Conservation (phyloP, 768 basidiomycete genomes). For the Rhodotorula taiwanensis region DNA sequence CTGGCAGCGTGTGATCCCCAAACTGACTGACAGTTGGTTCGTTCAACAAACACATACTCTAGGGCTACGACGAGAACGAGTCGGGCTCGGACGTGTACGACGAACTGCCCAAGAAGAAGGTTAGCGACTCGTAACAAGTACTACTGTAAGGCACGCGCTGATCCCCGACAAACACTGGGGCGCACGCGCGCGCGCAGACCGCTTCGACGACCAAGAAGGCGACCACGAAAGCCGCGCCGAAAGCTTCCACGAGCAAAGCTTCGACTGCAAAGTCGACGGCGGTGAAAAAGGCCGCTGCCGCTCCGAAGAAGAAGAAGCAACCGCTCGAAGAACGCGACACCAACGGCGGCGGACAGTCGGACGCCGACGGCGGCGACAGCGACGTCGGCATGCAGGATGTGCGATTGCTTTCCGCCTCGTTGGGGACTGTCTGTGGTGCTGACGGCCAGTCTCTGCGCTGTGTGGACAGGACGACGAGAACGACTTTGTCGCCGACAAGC, state of each 20-base stretch:
- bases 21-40: no score
- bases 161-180: no score
- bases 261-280: constrained; percentile 61
- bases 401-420: constrained; percentile 15
- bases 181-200: no score
- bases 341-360: constrained; percentile 2
- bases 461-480: constrained; percentile 43
- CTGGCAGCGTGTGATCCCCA: no score
- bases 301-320: constrained; percentile 48
- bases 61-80: constrained; percentile 1
- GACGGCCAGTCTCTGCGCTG: neutral
- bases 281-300: constrained; percentile 51
- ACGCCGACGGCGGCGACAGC: neutral
- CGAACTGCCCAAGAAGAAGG: constrained; percentile 22
- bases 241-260: neutral
- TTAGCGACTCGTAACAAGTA: no score
- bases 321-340: constrained; percentile 22
- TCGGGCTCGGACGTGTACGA: constrained; percentile 21
- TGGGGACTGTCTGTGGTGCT: no score
- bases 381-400: constrained; percentile 45
- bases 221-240: constrained; percentile 52
- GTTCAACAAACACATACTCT: constrained; percentile 1
- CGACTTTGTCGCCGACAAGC: constrained; percentile 39
- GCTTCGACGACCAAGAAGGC: constrained; percentile 51
- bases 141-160: no score